Conservation (phyloP, 768 basidiomycete species). For the Krasilnikovozyma curviuscula region DNA sequence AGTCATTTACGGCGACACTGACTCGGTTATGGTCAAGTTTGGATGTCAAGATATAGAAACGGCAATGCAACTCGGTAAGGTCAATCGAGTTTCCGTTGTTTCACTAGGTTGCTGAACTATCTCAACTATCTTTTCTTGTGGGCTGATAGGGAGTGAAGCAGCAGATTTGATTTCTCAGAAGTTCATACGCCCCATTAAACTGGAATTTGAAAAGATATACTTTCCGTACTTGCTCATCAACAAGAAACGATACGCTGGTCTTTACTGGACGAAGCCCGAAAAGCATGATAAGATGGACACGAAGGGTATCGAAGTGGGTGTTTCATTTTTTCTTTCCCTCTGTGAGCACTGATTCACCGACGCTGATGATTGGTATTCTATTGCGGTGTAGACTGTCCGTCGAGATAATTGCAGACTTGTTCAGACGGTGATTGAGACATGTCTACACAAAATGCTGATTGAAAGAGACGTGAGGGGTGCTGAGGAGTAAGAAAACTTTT, state of each 20-base stretch:
- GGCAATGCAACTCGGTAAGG: slow-evolving; percentile 75
- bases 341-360: not conserved
- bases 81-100: not conserved
- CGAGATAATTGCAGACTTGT: slow-evolving; percentile 97
- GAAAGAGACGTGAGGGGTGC: slow-evolving; percentile 85
- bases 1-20: slow-evolving; percentile 96
- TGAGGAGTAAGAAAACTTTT: slow-evolving; percentile 50
- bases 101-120: not conserved
- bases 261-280: slow-evolving; percentile 90
- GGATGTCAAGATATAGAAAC: slow-evolving; percentile 66
- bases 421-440: slow-evolving; percentile 93
- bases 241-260: slow-evolving; percentile 95
- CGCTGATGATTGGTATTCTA: not conserved
- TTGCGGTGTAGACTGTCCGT: slow-evolving; percentile 58
- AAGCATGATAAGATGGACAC: slow-evolving; percentile 99
- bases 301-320: slow-evolving; percentile 84
- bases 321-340: not conserved
- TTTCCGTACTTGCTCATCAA: slow-evolving; percentile 93
- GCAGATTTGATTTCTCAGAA: slow-evolving; percentile 75
- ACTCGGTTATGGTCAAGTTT: slow-evolving; percentile 97
- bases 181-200: slow-evolving; percentile 88
- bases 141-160: slow-evolving; percentile 57
- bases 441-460: slow-evolving; percentile 92
- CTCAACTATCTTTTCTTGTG: slow-evolving; percentile 1
- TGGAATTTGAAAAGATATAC: slow-evolving; percentile 99